A percentile compares a stretch with the other conserved stretches of the same genome.
These are phyloP conservation scores for Cercospora brassicicola DNA, from an alignment of 2,329 filamentous ascomycete species.

Conservation along the genomic window DNA sequence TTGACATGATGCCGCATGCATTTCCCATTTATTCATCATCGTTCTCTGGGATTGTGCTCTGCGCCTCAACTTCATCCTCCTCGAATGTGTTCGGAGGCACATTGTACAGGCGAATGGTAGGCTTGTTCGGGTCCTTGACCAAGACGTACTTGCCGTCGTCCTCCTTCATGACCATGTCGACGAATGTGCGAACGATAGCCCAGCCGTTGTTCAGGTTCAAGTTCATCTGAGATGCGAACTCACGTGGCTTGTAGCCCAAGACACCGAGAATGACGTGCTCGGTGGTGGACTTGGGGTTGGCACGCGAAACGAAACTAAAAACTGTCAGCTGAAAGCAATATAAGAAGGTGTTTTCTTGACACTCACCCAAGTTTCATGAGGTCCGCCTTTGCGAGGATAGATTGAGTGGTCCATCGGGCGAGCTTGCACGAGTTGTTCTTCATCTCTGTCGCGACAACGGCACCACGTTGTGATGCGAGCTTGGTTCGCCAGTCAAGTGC, in stretches of 20 bases:
- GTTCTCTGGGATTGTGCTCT: conserved; percentile 55
- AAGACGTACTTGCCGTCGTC: conserved; percentile 70
- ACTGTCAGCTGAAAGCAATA: conserved; percentile 2
- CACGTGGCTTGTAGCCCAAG: conserved; percentile 94
- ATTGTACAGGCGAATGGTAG: conserved; percentile 87
- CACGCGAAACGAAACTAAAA: conserved; percentile 84
- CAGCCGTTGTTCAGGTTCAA: conserved; percentile 94
- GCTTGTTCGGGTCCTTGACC: conserved; percentile 93
- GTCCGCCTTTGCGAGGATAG: conserved; percentile 94
- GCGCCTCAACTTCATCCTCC: conserved; percentile 80
- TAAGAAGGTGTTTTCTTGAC: conserved; percentile 2
- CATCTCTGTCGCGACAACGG: conserved; percentile 98
- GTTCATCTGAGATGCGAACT: conserved; percentile 98
- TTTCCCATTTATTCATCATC: conserved; percentile 52
- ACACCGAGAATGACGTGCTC: conserved; percentile 95
- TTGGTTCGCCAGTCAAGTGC: conserved; percentile 97
- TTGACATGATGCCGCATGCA: background rate
- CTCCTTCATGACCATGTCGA: conserved; percentile 84
- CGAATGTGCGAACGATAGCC: conserved; percentile 98
- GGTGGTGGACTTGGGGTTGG: conserved; percentile 87
- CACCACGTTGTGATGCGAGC: conserved; percentile 90
- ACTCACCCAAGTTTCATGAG: conserved; percentile 94
- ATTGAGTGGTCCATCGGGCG: conserved; percentile 94
- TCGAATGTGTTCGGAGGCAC: conserved; percentile 87
- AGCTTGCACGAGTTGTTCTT: conserved; percentile 99